phyloP scores from a whole-genome alignment of 306 rosid species.

The Cicer pinnatifidum region DNA sequence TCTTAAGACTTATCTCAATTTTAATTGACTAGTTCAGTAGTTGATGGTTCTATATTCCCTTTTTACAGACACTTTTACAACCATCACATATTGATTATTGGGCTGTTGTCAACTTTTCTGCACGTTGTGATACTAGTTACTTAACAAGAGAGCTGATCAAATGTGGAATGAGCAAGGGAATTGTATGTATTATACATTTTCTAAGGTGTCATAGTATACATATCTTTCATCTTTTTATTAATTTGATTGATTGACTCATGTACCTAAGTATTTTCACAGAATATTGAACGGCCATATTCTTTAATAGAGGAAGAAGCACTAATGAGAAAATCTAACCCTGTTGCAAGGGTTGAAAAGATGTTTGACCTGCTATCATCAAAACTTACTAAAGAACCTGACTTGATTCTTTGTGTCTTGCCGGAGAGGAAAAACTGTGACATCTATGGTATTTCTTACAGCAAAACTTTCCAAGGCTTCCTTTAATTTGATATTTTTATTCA shows the following conservation, averaged over 20 bases:
- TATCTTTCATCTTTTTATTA: constrained; percentile 38
- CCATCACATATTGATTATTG: constrained; percentile 66
- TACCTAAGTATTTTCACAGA: constrained; percentile 52
- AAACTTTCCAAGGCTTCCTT: constrained; percentile 22
- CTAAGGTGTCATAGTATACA: constrained; percentile 12
- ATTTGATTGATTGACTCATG: constrained; percentile 42
- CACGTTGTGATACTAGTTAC: constrained; percentile 80
- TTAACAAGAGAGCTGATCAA: constrained; percentile 90
- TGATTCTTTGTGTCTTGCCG: constrained; percentile 87
- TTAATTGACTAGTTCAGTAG: constrained; percentile 22
- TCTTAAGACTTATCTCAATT: constrained; percentile 30
- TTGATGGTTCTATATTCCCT: constrained; percentile 41
- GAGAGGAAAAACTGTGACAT: constrained; percentile 78
- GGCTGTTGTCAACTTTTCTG: constrained; percentile 92
- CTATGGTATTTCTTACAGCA: constrained; percentile 61
- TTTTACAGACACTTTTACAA: constrained; percentile 61
- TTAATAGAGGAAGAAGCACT: constrained; percentile 79
- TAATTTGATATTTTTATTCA: constrained; percentile 14
- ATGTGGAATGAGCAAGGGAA: constrained; percentile 89
- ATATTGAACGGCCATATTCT: constrained; percentile 77
- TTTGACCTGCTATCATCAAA: constrained; percentile 62
- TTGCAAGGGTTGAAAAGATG: constrained; percentile 87
- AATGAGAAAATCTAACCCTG: constrained; percentile 61
- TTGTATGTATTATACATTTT: constrained; percentile 58
- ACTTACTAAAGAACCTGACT: constrained; percentile 58